A percentile compares a stretch with the other conserved stretches of the same genome.
Conservation (phyloP, 83 land plant species). For the Isoetes engelmannii region DNA sequence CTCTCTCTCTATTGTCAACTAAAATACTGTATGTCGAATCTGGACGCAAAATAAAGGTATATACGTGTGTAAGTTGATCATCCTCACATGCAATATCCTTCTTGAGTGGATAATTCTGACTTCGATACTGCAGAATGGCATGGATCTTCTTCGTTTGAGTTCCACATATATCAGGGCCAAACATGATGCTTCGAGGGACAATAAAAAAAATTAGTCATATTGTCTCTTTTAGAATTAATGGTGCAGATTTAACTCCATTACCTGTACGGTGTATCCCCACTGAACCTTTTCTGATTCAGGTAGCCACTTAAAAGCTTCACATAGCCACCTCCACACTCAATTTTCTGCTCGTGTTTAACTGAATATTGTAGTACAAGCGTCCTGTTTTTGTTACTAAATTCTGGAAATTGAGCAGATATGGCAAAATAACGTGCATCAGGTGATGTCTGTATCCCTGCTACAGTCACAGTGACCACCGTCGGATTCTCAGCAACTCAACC, state of each 20-base stretch:
- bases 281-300: constrained; percentile 89
- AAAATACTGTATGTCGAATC: constrained; percentile 67
- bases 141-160: constrained; percentile 86
- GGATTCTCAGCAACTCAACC: too few relatives aligned
- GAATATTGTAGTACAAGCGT: constrained; percentile 87
- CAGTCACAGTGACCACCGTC: background rate
- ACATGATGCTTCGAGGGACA: constrained; percentile 79
- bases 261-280: constrained; percentile 97
- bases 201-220: background rate
- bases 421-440: constrained; percentile 74
- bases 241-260: background rate
- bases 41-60: constrained; percentile 81
- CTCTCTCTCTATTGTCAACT: constrained; percentile 74
- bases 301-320: constrained; percentile 88
- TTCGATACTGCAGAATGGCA: constrained; percentile 70
- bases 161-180: constrained; percentile 93
- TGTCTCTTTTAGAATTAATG: too few relatives aligned
- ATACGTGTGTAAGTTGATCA: constrained; percentile 82
- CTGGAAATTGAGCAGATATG: constrained; percentile 86
- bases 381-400: constrained; percentile 75
- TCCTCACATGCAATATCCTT: constrained; percentile 80
- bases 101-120: constrained; percentile 84
- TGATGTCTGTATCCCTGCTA: constrained; percentile 53
- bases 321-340: constrained; percentile 99
- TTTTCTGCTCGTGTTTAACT: constrained; percentile 89